A percentile compares a stretch with the other conserved stretches of the same genome.
These are phyloP conservation scores for Brassica cretica DNA, from an alignment of 345 rosid genomes.

Conservation along the genomic window DNA sequence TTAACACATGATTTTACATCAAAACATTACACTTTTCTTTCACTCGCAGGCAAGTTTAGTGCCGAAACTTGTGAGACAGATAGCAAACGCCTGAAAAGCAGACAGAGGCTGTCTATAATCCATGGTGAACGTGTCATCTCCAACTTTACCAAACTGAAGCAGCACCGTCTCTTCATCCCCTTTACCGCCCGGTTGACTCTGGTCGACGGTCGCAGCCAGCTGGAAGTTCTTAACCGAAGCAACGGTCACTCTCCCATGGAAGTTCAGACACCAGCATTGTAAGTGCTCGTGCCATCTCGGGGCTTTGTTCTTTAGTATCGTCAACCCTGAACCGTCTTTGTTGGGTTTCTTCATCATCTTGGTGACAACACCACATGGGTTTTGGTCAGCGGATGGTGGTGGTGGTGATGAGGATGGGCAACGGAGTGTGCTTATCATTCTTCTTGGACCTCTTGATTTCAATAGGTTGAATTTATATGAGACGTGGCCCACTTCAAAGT, in stretches of 20 bases:
- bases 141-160: conserved; percentile 91
- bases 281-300: conserved; percentile 97
- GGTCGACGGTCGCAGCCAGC: conserved; percentile 73
- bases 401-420: conserved; percentile 44
- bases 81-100: conserved; percentile 93
- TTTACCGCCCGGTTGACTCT: conserved; percentile 78
- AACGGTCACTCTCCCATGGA: conserved; percentile 90
- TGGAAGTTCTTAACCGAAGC: conserved; percentile 96
- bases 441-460: conserved; percentile 96
- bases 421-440: conserved; percentile 78
- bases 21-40: conserved; percentile 29
- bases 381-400: conserved; percentile 23
- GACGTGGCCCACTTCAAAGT: conserved; percentile 81
- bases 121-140: conserved; percentile 85
- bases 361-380: conserved; percentile 32
- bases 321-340: conserved; percentile 38
- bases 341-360: conserved; percentile 43
- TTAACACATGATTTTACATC: conserved; percentile 33
- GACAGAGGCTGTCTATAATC: conserved; percentile 91
- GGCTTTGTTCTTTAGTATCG: conserved; percentile 76
- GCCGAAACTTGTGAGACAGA: conserved; percentile 95
- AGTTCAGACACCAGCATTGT: conserved; percentile 97
- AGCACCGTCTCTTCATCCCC: conserved; percentile 88
- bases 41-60: conserved; percentile 94
- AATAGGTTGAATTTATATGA: conserved; percentile 89